phyloP scores from a whole-genome alignment of 306 rosid species.

The Rosa lucieae region DNA sequence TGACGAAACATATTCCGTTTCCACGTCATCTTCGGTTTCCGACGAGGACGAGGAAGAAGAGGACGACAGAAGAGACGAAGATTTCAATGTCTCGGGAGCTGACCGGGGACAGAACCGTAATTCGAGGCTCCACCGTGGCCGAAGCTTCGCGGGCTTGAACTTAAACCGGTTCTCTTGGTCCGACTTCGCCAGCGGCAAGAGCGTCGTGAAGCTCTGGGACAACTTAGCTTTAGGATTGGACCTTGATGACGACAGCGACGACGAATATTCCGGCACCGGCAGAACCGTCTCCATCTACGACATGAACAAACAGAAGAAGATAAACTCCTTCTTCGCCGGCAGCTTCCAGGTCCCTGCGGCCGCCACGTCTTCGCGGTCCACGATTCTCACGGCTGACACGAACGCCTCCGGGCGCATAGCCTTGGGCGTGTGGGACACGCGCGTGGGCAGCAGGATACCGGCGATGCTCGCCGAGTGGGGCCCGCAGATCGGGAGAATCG shows the following conservation, averaged over 20 bases:
- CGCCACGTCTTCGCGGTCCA: conserved; percentile 32
- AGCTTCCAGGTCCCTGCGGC: conserved; percentile 13
- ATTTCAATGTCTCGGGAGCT: conserved; percentile 44
- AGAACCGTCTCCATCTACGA: conserved; percentile 37
- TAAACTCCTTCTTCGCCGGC: conserved; percentile 10
- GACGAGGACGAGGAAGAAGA: conserved; percentile 32
- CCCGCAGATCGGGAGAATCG: conserved; percentile 40
- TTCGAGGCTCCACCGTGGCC: conserved; percentile 26
- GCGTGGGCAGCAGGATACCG: conserved; percentile 53
- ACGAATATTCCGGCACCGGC: neutral
- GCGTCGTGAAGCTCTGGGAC: conserved; percentile 88
- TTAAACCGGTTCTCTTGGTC: conserved; percentile 52
- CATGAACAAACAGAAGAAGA: conserved; percentile 23
- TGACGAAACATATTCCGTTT: conserved; percentile 18
- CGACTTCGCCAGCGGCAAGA: conserved; percentile 52
- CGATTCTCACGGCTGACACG: conserved; percentile 30
- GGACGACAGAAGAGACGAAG: conserved; percentile 16
- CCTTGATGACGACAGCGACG: conserved; percentile 14
- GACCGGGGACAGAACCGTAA: conserved; percentile 22
- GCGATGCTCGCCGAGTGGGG: conserved; percentile 61
- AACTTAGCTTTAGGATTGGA: conserved; percentile 53
- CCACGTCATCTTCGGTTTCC: conserved; percentile 26
- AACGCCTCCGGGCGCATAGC: conserved; percentile 24
- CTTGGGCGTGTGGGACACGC: conserved; percentile 60
- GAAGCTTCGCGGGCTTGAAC: conserved; percentile 42